Base-by-base conservation (phyloP, 1,284 basidiomycete genomes). In the Takashimella tepidaria region DNA sequence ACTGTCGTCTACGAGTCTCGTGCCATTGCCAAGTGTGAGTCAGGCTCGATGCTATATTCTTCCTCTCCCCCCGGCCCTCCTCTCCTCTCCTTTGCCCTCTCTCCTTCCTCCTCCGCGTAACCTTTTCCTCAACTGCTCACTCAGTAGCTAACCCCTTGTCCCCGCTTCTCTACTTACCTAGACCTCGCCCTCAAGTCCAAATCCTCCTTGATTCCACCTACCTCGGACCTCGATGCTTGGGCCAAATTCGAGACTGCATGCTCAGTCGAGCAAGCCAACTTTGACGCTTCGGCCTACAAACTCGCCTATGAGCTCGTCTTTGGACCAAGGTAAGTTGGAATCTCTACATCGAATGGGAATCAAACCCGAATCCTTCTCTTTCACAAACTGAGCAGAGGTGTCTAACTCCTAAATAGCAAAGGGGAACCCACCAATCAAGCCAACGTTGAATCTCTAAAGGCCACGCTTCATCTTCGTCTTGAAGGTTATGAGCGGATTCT, bases 171-270 rank as follows among this genome's bases (percentile, higher is more conserved):
- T 19, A 55, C 45, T n/a, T 21, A n/a, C 27, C 8, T 51, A 69
- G 67, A 67, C 61, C 51, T 63, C 31, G 62, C 60, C 5, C 25
- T 51, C 46, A 64, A 64, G 52, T 41, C 45, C 43, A 47, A 49
- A 20, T 62, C 60, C 12, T 47, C 55, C 6, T 60, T 67, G 5
- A 20, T 62, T 8, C 68, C 68, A 19, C 22, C 73, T 53, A 20
- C 72, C 72, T 23, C 63, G 70, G 59, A 78, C 63, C 41, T 77
- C 16, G 67, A 76, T 51, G 76, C 67, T 2, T 72, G 69, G 26
- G 81, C 78, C 21, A 66, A 75, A 24, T 83, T 83, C 65, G 82
- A 84, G 68, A 80, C 82, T 66, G 84, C 82, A 1, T 78, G 76
- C 24, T 79, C 77, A 22, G 71, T 82, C 60, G 84, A 85, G 69